Conservation (phyloP, 2,329 filamentous ascomycete genomes). For the Geoglossum cookeanum region DNA sequence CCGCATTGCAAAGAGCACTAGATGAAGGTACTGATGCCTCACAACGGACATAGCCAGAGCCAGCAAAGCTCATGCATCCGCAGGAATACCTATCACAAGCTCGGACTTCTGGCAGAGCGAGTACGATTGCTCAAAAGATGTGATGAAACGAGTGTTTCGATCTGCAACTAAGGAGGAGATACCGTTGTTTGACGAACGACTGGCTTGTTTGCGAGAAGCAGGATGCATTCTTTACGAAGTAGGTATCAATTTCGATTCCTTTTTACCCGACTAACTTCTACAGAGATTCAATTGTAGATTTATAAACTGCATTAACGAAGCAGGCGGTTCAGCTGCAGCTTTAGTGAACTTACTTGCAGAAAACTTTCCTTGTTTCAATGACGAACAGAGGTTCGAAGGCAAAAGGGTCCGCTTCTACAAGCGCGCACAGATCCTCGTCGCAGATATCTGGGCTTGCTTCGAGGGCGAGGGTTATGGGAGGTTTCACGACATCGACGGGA, state of each 20-base stretch:
- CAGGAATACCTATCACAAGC: conserved; percentile 72
- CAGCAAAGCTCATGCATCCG: conserved; percentile 4
- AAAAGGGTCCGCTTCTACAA: conserved; percentile 71
- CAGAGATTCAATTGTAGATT: conserved; percentile 63
- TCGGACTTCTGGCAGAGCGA: conserved; percentile 72
- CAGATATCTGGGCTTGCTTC: conserved; percentile 93
- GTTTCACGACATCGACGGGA: conserved; percentile 80
- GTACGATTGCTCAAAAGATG: conserved; percentile 53
- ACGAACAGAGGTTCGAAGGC: conserved; percentile 58
- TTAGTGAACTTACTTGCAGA: conserved; percentile 72
- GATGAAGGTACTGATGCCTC: conserved; percentile 48
- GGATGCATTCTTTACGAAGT: conserved; percentile 63
- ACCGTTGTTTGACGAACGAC: conserved; percentile 59
- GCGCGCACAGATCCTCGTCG: conserved; percentile 86
- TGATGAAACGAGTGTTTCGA: conserved; percentile 61
- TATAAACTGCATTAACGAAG: conserved; percentile 50
- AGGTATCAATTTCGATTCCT: conserved; percentile 12
- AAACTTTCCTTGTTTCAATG: conserved; percentile 65
- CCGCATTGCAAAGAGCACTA: conserved; percentile 65
- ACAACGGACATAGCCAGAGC: conserved; percentile 2
- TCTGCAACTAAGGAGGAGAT: conserved; percentile 76
- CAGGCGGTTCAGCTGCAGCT: conserved; percentile 59
- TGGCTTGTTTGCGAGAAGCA: conserved; percentile 65
- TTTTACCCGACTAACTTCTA: background rate
- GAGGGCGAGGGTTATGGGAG: conserved; percentile 58